Base-by-base conservation (phyloP, 139 green algal species). In the Zygnema circumcarinatum region DNA sequence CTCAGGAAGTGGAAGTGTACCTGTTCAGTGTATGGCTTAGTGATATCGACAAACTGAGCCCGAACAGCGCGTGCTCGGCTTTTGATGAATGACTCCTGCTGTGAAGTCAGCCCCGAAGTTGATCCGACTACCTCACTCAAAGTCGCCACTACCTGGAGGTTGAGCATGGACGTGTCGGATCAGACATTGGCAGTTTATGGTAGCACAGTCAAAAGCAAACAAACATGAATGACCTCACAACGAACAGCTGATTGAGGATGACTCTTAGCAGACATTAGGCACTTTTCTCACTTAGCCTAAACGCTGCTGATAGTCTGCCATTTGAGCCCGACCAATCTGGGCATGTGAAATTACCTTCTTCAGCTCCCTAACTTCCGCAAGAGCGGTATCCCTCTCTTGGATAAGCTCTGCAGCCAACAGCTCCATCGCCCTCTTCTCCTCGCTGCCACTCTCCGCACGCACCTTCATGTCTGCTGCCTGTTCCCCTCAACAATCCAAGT, bases 51-150 rank as follows among this genome's bases (percentile, higher is more conserved):
- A 75, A 83, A 88, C 40, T 83, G 40, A 33, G 69, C 29, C 2
- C 83, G 72, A 1, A 88, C 72, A 38, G 35, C 69, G 69, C 69
- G 69, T 29, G 74, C 72, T 22, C 38, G 39, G 16, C n/a, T 54
- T 39, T 47, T 40, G 29, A 88, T 83, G 31, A 88, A 88, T 2
- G n/a, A 38, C 69, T 88, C 83, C 83, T 76, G 69, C 68, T 83
- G 32, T 2, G 20, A 35, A 2, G 83, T 88, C 68, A 88, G 72
- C 7, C 83, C 56, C 2, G 80, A 87, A 31, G 54, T 74, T 62
- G 81, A 42, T 1, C 81, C 81, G 2, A 40, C 39, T 32, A 36
- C 76, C 22, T 67, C 76, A 38, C n/a, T 35, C 52, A 85, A 40
- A 25, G 56, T 35, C 41, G 41, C 79, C 29, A 85, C 79, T 31